These are phyloP conservation scores for Nigrospora sphaerica DNA, from an alignment of 2,329 filamentous ascomycete species.

Conservation along the genomic window DNA sequence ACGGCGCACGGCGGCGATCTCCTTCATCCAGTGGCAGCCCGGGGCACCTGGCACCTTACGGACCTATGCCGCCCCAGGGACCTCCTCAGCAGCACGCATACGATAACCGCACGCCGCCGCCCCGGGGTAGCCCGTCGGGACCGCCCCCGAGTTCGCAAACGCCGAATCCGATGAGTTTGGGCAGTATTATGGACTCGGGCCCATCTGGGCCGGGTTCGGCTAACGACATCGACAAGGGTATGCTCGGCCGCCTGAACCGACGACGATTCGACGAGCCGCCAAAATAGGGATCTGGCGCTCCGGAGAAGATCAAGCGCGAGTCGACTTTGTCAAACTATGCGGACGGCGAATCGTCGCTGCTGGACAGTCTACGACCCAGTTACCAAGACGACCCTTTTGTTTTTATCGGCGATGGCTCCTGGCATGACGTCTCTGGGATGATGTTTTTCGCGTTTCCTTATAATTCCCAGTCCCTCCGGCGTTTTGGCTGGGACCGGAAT, in stretches of 20 bases:
- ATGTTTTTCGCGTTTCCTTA: neutral
- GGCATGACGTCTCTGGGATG: too few relatives aligned
- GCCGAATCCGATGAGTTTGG: slow-evolving; percentile 45
- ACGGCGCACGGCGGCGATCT: slow-evolving; percentile 42
- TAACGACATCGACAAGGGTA: slow-evolving; percentile 47
- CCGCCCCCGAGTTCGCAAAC: slow-evolving; percentile 22
- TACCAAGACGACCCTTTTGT: neutral
- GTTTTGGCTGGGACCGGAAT: neutral
- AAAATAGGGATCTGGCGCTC: neutral
- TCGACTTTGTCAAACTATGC: slow-evolving; percentile 1
- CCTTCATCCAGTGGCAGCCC: slow-evolving; percentile 46
- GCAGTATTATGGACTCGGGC: slow-evolving; percentile 38
- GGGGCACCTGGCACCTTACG: slow-evolving; percentile 30
- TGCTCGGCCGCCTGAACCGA: slow-evolving; percentile 45
- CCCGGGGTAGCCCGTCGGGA: slow-evolving; percentile 31
- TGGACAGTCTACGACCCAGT: neutral
- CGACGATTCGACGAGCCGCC: slow-evolving; percentile 10
- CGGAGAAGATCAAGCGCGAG: neutral
- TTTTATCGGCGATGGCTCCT: neutral
- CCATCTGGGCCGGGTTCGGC: slow-evolving; percentile 2
- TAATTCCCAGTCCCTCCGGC: neutral
- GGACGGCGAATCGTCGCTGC: neutral
- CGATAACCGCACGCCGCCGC: slow-evolving; percentile 29
- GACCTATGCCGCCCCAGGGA: slow-evolving; percentile 20
- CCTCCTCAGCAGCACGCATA: slow-evolving; percentile 17